phyloP scores from a whole-genome alignment of 2,329 filamentous ascomycete species.

The Atkinsonella hypoxylon region DNA sequence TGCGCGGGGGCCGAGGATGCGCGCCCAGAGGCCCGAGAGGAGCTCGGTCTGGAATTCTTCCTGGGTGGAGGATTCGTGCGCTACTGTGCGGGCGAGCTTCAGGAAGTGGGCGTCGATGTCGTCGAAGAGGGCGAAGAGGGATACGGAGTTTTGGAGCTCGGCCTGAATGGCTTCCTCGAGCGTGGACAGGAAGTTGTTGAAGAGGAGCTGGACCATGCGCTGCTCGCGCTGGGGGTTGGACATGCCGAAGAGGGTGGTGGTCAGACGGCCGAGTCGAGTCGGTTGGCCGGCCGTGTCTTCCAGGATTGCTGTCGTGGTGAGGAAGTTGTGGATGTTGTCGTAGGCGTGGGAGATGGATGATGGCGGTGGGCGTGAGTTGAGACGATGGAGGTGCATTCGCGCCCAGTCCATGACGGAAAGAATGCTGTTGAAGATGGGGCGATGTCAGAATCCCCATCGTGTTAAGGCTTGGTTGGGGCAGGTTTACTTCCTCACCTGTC shows the following conservation, averaged over 20 bases:
- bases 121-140: slow-evolving; percentile 82
- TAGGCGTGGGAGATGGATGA: slow-evolving; percentile 54
- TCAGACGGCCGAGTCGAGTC: slow-evolving; percentile 55
- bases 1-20: slow-evolving; percentile 66
- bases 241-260: slow-evolving; percentile 65
- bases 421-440: slow-evolving; percentile 40
- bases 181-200: slow-evolving; percentile 69
- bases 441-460: neutral
- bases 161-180: slow-evolving; percentile 81
- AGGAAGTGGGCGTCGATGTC: slow-evolving; percentile 82
- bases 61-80: slow-evolving; percentile 70
- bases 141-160: slow-evolving; percentile 69
- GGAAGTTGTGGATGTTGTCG: slow-evolving; percentile 70
- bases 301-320: slow-evolving; percentile 52
- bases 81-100: slow-evolving; percentile 74
- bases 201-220: slow-evolving; percentile 71
- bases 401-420: slow-evolving; percentile 96
- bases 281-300: slow-evolving; percentile 43
- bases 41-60: slow-evolving; percentile 72
- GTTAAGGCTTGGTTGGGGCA: neutral
- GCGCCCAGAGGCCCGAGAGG: slow-evolving; percentile 75
- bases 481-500: slow-evolving; percentile 46
- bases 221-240: slow-evolving; percentile 72
- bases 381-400: slow-evolving; percentile 64
- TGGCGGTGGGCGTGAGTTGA: slow-evolving; percentile 49